Base-by-base conservation (phyloP, 495 filamentous ascomycete genomes). In the Neurospora pannonica region DNA sequence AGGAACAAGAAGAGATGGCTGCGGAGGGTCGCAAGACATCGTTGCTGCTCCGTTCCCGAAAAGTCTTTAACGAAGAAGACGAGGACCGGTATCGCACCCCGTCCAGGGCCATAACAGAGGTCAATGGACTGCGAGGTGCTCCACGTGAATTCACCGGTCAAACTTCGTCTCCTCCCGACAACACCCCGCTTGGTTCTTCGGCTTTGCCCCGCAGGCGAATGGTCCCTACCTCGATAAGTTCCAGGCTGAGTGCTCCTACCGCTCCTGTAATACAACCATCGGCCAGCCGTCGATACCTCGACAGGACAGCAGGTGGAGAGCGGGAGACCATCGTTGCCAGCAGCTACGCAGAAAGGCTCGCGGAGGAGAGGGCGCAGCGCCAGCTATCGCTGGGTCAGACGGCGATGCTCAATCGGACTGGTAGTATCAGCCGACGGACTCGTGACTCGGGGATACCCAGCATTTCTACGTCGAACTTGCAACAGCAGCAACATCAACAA, bases 101-200 rank as follows among this genome's bases (percentile, higher is more conserved):
- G 0, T 89, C 88, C 4, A 79, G 89, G 15, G 89, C 89, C 0
- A 79, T 81, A n/a, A 90, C 89, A 13, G 89, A 90, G 71, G 81
- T 89, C n/a, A 84, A 84, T 21, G 81, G 79, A 48, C 73, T 76
- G 67, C 79, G 83, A 48, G 71, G 75, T 10, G 60, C 73, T 31
- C 73, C 78, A 19, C 81, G 83, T n/a, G 83, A 85, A 38, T 79
- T 80, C 54, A 71, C 71, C 36, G 67, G 77, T 5, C 81, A 82
- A n/a, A 42, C 46, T 15, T 71, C 71, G 21, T 69, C 83, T 15
- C 77, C 82, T 38, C 76, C 76, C 0, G 83, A 85, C 24, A 19
- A 73, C 4, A 79, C 75, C 13, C 43, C 75, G 31, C 75, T 80
- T 21, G 79, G 76, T 6, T 78, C 81, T n/a, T 84, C 84, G 1